Conservation (phyloP, 139 green algal genomes). For the Coelastrella sp. region DNA sequence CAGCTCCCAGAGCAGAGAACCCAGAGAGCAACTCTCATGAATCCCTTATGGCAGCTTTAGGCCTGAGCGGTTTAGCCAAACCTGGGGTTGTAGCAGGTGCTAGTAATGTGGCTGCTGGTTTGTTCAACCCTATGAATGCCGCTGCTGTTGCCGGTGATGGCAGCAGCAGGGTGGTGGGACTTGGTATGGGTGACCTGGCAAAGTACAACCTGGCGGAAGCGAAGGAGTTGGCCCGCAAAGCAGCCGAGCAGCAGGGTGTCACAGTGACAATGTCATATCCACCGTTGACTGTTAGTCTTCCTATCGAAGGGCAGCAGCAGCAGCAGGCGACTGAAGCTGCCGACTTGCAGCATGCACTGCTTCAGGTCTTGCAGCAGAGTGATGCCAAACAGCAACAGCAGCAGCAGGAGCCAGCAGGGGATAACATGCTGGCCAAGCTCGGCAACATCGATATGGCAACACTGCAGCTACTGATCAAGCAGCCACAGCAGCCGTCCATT, state of each 20-base stretch:
- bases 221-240: constrained; percentile 1
- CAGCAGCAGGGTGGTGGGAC: neutral
- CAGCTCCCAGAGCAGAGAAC: neutral
- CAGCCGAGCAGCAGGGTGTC: constrained; percentile 28
- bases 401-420: neutral
- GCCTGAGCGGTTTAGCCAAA: neutral
- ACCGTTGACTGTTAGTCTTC: constrained; percentile 7
- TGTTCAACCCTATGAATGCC: neutral
- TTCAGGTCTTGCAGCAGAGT: constrained; percentile 29
- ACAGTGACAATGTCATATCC: neutral
- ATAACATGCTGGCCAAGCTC: constrained; percentile 1
- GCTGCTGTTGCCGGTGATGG: neutral
- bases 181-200: neutral
- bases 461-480: neutral
- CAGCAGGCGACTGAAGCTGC: no score
- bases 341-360: neutral
- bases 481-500: neutral
- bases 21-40: neutral
- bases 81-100: neutral
- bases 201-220: constrained; percentile 9
- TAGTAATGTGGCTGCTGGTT: neutral
- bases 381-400: neutral
- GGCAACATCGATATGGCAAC: neutral
- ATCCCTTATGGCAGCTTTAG: neutral
- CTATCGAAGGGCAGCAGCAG: neutral